Evolutionary conservation across 345 rosid species (phyloP).

Genomic region (Lagerstroemia speciosa): DNA sequence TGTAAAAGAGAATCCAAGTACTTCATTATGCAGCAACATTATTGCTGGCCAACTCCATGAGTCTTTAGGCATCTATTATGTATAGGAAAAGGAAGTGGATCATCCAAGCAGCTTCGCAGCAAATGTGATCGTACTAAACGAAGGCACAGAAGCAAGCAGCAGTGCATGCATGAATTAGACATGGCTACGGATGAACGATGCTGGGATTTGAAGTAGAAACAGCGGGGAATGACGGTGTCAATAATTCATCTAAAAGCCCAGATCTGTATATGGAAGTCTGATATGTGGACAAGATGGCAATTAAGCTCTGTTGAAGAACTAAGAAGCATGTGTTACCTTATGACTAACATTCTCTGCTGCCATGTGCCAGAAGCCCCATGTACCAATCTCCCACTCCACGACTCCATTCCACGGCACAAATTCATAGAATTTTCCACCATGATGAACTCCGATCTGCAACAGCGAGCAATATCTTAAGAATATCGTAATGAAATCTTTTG

Average conservation of each 20-base stretch:
- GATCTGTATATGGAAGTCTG: too few species aligned
- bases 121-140: neutral
- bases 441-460: constrained; percentile 84
- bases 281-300: too few species aligned
- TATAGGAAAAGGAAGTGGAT: neutral
- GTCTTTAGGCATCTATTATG: neutral
- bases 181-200: neutral
- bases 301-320: neutral
- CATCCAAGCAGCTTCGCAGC: neutral
- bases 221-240: too few species aligned
- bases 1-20: neutral
- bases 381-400: constrained; percentile 64
- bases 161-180: neutral
- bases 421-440: constrained; percentile 69
- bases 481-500: neutral
- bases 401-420: constrained; percentile 91
- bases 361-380: constrained; percentile 83
- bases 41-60: too few species aligned
- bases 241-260: neutral
- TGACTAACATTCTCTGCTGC: constrained; percentile 66
- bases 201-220: neutral
- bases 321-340: constrained; percentile 30
- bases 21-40: too few species aligned
- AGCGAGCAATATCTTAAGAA: neutral
- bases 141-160: neutral